Percentiles rank a stretch among this genome's conserved stretches.
Evolutionary conservation across 2,329 filamentous ascomycete species (phyloP).

Genomic region (Fusarium praegraminearum): DNA sequence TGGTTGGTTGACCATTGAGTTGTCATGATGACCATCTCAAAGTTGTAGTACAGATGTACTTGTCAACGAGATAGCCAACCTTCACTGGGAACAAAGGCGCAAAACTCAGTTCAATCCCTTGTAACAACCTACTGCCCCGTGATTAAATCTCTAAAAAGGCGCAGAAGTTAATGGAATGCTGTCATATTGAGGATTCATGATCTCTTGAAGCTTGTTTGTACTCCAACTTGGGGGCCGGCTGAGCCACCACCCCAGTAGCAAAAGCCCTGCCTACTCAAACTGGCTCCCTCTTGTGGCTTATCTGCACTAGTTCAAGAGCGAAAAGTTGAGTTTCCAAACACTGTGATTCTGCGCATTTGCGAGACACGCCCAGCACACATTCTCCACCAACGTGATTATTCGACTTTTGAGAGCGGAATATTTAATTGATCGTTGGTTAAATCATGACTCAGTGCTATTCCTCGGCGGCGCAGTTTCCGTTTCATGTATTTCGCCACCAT

Average conservation of each 20-base stretch:
- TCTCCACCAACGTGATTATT: constrained; percentile 13
- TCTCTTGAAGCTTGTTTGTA: background rate
- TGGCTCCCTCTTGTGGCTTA: constrained; percentile 26
- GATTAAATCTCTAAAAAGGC: background rate
- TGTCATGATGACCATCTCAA: background rate
- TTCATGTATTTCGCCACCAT: constrained; percentile 23
- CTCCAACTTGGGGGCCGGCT: constrained; percentile 12
- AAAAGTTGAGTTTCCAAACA: background rate
- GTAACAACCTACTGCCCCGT: no score
- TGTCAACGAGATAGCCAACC: background rate
- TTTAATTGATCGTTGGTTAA: background rate
- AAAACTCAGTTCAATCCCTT: background rate
- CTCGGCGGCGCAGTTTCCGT: constrained; percentile 15
- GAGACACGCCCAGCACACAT: background rate
- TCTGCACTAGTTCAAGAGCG: background rate
- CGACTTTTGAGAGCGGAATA: constrained; percentile 3
- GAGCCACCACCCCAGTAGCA: constrained; percentile 1
- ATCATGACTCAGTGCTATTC: background rate
- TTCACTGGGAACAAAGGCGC: background rate
- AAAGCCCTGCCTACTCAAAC: no score
- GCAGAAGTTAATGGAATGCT: background rate
- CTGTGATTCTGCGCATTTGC: constrained; percentile 21
- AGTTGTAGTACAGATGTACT: background rate
- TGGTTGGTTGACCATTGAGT: background rate
- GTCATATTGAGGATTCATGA: background rate